Percentiles rank a stretch among this genome's conserved stretches.
phyloP scores from a whole-genome alignment of 2,329 filamentous ascomycete species.

The Berkeleyomyces rouxiae region DNA sequence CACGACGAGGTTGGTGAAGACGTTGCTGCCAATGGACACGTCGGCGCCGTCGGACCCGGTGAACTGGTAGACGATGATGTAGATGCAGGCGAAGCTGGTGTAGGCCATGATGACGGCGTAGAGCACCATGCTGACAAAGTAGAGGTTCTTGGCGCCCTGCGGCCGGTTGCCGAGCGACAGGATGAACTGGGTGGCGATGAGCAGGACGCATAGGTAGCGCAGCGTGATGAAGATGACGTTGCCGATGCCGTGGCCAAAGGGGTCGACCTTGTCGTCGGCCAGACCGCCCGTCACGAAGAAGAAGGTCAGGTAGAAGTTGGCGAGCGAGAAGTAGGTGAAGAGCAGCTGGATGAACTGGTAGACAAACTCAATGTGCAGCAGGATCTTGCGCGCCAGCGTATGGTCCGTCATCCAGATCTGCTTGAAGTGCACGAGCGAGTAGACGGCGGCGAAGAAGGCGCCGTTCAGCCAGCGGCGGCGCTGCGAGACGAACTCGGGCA shows the following conservation, averaged over 20 bases:
- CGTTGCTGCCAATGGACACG: conserved; percentile 58
- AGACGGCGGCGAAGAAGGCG: conserved; percentile 95
- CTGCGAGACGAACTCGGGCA: conserved; percentile 95
- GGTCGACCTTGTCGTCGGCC: conserved; percentile 61
- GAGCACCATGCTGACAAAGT: conserved; percentile 73
- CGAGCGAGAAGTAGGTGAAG: conserved; percentile 95
- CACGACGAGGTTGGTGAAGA: conserved; percentile 90
- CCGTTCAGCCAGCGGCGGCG: conserved; percentile 94
- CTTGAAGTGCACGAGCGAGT: conserved; percentile 85
- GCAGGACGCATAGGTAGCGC: conserved; percentile 67
- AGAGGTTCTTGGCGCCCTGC: conserved; percentile 84
- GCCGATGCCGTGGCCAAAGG: conserved; percentile 77
- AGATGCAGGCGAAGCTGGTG: conserved; percentile 76
- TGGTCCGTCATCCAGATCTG: conserved; percentile 93
- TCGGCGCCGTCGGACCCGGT: conserved; percentile 29
- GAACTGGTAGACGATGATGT: conserved; percentile 76
- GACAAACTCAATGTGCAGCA: conserved; percentile 86
- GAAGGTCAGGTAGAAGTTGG: conserved; percentile 98
- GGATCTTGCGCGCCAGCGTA: conserved; percentile 69
- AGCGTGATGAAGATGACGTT: conserved; percentile 73
- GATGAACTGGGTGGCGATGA: conserved; percentile 93
- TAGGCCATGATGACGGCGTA: conserved; percentile 92
- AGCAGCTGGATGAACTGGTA: conserved; percentile 86
- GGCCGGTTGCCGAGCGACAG: conserved; percentile 90
- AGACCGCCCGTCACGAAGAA: conserved; percentile 94